Percentiles rank a stretch among this genome's conserved stretches.
Evolutionary conservation across 2,329 filamentous ascomycete species (phyloP).

Genomic region (Chalaropsis ovoidea): DNA sequence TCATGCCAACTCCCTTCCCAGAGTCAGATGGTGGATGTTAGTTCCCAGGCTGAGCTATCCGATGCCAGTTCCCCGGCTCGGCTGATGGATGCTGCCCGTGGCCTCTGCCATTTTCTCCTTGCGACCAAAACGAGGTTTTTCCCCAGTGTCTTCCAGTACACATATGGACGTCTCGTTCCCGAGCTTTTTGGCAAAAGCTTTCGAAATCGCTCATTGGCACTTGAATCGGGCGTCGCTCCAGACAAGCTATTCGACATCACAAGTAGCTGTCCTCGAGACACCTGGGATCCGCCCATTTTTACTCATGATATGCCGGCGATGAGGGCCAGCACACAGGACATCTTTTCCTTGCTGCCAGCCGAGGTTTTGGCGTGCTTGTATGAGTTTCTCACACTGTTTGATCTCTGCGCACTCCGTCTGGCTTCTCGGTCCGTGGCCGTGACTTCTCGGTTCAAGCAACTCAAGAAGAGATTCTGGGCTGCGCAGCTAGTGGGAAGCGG

Average conservation of each 20-base stretch:
- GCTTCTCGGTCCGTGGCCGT: neutral
- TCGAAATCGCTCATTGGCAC: neutral
- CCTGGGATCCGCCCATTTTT: neutral
- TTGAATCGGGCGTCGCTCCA: neutral
- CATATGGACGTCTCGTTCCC: neutral
- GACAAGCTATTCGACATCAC: neutral
- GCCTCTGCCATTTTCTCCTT: neutral
- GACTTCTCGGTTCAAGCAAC: neutral
- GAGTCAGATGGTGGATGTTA: neutral
- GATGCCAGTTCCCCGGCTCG: no score
- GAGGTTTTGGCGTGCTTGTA: neutral
- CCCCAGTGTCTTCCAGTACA: neutral
- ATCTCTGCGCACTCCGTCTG: neutral
- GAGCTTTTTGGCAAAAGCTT: neutral
- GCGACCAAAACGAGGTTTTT: neutral
- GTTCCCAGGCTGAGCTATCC: no score
- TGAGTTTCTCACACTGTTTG: neutral
- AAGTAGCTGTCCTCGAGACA: neutral
- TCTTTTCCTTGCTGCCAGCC: neutral
- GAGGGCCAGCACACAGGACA: neutral
- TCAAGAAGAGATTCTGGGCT: neutral
- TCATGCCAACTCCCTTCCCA: neutral
- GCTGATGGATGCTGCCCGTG: neutral
- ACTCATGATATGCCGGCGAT: neutral
- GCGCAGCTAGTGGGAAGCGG: neutral